Evolutionary conservation across 179 eudicot genomes (phyloP).

Genomic region (Pouteria campechiana): DNA sequence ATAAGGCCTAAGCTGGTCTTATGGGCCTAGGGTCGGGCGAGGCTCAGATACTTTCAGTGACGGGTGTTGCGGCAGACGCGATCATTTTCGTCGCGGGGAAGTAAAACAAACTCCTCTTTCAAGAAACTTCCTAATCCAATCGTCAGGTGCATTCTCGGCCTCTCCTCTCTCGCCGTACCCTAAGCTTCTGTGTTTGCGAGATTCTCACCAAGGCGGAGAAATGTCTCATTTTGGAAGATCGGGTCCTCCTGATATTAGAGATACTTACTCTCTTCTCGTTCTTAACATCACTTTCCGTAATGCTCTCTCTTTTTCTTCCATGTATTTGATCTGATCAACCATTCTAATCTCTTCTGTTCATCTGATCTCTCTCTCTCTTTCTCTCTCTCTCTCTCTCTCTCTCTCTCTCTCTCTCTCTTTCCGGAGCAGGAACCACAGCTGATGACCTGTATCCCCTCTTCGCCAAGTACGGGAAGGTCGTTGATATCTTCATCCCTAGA

Average conservation of each 20-base stretch:
- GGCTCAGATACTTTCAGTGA: too few relatives aligned
- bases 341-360: neutral
- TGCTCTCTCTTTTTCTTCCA: neutral
- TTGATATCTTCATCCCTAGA: constrained; percentile 92
- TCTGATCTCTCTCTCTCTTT: neutral
- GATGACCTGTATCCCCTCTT: constrained; percentile 90
- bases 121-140: too few relatives aligned
- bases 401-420: neutral
- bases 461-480: constrained; percentile 90
- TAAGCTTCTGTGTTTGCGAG: too few relatives aligned
- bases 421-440: constrained; percentile 60
- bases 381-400: neutral
- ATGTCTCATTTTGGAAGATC: constrained; percentile 98
- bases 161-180: too few relatives aligned
- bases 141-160: too few relatives aligned
- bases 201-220: too few relatives aligned
- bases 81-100: too few relatives aligned
- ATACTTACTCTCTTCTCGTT: constrained; percentile 93
- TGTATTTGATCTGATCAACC: neutral
- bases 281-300: constrained; percentile 96
- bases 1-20: too few relatives aligned
- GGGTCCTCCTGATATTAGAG: constrained; percentile 92
- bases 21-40: too few relatives aligned
- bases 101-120: too few relatives aligned
- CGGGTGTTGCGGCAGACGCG: too few relatives aligned